Percentiles rank a stretch among this genome's conserved stretches.
Evolutionary conservation across 2,329 filamentous ascomycete genomes (phyloP).

Genomic region (Colletotrichum eremochloae): DNA sequence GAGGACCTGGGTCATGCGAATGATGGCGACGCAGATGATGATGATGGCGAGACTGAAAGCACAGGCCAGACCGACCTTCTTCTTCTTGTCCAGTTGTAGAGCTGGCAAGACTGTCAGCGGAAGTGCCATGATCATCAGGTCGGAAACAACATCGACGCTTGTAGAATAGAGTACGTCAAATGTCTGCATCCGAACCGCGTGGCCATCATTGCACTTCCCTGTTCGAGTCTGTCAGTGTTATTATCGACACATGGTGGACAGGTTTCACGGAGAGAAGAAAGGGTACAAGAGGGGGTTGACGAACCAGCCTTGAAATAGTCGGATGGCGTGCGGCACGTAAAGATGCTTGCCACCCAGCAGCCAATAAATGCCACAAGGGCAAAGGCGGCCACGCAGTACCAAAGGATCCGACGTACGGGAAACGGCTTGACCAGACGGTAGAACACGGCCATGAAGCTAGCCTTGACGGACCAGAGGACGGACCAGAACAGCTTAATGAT

Average conservation of each 20-base stretch:
- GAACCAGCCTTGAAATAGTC: constrained; percentile 42
- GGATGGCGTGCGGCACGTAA: constrained; percentile 42
- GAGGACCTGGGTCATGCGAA: constrained; percentile 45
- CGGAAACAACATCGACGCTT: constrained; percentile 40
- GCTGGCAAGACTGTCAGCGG: constrained; percentile 42
- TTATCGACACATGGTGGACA: not conserved
- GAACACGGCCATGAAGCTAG: constrained; percentile 46
- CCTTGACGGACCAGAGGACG: constrained; percentile 46
- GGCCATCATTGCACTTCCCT: constrained; percentile 41
- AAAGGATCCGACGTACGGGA: constrained; percentile 37
- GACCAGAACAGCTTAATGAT: constrained; percentile 47
- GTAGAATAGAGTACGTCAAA: constrained; percentile 43
- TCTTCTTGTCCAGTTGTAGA: constrained; percentile 41
- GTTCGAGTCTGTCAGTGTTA: not conserved
- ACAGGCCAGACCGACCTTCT: constrained; percentile 43
- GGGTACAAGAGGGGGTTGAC: not conserved
- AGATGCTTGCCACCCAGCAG: constrained; percentile 39
- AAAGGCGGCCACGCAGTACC: constrained; percentile 44
- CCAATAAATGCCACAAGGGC: constrained; percentile 42
- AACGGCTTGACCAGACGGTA: constrained; percentile 43
- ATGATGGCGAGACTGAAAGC: constrained; percentile 45
- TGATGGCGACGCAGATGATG: constrained; percentile 44
- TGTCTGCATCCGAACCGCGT: constrained; percentile 39
- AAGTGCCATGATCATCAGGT: constrained; percentile 45
- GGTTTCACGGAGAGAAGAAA: not conserved